Evolutionary conservation across 306 rosid species (phyloP).

Genomic region (Notholithocarpus densiflorus): DNA sequence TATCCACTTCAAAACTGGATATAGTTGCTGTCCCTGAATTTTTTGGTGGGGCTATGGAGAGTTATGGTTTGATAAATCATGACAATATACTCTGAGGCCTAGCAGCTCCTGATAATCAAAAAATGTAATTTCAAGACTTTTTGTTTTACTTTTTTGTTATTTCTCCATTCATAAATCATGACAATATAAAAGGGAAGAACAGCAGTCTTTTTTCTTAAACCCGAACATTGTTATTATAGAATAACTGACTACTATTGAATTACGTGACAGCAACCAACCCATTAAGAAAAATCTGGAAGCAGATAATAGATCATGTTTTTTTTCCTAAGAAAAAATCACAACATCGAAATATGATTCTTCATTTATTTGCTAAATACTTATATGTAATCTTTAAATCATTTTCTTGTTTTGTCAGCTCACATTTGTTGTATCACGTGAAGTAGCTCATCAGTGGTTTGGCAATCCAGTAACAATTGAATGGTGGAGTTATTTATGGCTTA

Average conservation of each 20-base stretch:
- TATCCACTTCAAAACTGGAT: constrained; percentile 55
- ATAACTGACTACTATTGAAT: no score
- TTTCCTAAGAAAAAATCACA: not conserved
- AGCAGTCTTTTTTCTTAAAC: no score
- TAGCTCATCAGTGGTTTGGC: constrained; percentile 76
- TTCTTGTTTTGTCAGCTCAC: constrained; percentile 33
- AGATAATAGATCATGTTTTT: not conserved
- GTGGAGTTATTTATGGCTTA: constrained; percentile 72
- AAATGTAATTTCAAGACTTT: not conserved
- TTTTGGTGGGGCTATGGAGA: constrained; percentile 67
- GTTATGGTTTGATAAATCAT: constrained; percentile 55
- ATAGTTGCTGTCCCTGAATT: constrained; percentile 60
- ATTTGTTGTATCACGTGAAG: constrained; percentile 52
- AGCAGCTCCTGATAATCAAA: not conserved
- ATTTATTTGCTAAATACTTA: not conserved
- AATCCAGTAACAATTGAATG: constrained; percentile 70
- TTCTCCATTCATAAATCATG: not conserved
- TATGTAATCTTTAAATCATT: not conserved
- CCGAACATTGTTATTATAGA: no score
- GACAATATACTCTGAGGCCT: constrained; percentile 24
- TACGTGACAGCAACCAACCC: not conserved
- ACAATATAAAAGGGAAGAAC: not conserved
- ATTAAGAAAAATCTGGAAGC: not conserved
- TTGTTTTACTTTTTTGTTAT: not conserved
- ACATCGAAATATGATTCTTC: not conserved